Percentiles rank a stretch among this genome's conserved stretches.
These are phyloP conservation scores for Fusarium siculi DNA, from an alignment of 2,329 filamentous ascomycete genomes.

Conservation along the genomic window DNA sequence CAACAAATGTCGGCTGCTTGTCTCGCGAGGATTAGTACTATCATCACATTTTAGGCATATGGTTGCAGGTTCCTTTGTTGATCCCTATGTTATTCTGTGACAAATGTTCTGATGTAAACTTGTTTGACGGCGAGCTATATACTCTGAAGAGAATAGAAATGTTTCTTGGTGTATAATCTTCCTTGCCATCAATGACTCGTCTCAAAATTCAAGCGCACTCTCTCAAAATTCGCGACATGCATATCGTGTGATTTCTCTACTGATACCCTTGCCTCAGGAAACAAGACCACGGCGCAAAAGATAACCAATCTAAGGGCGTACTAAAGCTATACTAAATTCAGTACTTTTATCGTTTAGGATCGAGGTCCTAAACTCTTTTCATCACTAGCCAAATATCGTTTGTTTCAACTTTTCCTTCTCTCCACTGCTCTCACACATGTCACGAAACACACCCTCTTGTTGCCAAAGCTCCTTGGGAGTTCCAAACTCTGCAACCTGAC, in stretches of 20 bases:
- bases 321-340: not conserved
- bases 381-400: conserved; percentile 52
- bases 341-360: not conserved
- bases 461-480: conserved; percentile 71
- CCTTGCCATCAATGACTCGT: not conserved
- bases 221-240: not conserved
- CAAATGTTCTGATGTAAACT: not conserved
- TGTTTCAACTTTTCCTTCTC: conserved; percentile 64
- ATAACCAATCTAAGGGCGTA: not conserved
- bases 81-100: not conserved
- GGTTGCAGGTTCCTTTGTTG: not conserved
- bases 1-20: not conserved
- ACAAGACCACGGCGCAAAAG: not conserved
- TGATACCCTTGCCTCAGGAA: not conserved
- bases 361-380: not conserved
- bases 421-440: conserved; percentile 72
- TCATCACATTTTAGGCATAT: not conserved
- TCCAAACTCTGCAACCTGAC: conserved; percentile 74
- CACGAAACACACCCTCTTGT: conserved; percentile 65
- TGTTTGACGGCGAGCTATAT: not conserved
- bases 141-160: not conserved
- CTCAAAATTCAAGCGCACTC: not conserved
- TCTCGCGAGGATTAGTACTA: not conserved
- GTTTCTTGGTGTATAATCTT: not conserved
- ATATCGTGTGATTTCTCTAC: not conserved